Base-by-base conservation (phyloP, 129 eudicot genomes). In the Sambucus nigra region DNA sequence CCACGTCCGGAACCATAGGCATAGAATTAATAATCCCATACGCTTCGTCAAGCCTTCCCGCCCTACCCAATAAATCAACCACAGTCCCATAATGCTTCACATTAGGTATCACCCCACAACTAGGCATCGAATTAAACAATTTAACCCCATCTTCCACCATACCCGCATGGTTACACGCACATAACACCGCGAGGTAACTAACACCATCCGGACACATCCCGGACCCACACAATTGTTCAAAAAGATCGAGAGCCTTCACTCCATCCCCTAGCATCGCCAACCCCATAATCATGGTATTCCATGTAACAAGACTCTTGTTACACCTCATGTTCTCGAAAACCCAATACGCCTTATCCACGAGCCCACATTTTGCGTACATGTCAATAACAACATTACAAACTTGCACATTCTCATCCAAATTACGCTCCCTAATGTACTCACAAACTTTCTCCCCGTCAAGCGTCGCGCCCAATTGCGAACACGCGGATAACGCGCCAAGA, bases 251-350 rank as follows among this genome's bases (percentile, higher is more conserved):
- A 0, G 97, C 94, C 55, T 73, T 66, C 4, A 8, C 55, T 8
- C 85, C 92, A 66, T 80, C 82, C 1, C 94, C 92, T 2, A 84
- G 79, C 67, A 77, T 77, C 6, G 82, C 97, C 44, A 84, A 59
- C 4, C 73, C 94, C 97, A 80, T 84, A 25, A 88, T 78, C 97
- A 88, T 80, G 1, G 92, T 84, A 55, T 88, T 88, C 84, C 87
- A 88, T 5, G 88, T 88, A 19, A 88, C 65, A 55, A 73, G 49
- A 38, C 65, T 70, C 73, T 57, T 78, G 28, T 7, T 21, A 63
- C 87, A 80, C 40, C 54, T 76, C 92, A 88, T 80, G 24, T 41
- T 40, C 7, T 70, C 41, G 44, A 88, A 88, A 27, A 80, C 85
- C 24, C 32, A 29, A 58, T 69, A 76, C 0, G 97, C 94, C 49